A percentile compares a stretch with the other conserved stretches of the same genome.
Conservation (phyloP, 1,284 basidiomycete species). For the Lentinus polychrous region DNA sequence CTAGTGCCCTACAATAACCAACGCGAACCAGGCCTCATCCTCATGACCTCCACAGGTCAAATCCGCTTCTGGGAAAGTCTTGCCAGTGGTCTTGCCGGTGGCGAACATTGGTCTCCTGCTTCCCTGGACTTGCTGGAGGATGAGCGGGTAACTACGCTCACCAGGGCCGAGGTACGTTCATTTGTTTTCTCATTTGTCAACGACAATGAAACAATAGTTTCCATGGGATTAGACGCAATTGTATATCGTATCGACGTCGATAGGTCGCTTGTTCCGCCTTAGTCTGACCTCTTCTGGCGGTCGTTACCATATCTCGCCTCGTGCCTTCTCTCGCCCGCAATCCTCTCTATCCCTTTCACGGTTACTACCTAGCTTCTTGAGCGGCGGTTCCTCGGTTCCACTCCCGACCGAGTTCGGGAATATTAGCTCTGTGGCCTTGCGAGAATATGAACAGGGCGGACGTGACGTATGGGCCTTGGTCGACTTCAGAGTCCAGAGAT, state of each 20-base stretch:
- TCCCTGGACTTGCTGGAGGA: conserved; percentile 45
- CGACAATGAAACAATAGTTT: neutral
- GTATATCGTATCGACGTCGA: conserved; percentile 61
- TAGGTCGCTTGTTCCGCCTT: conserved; percentile 59
- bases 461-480: conserved; percentile 59
- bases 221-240: conserved; percentile 43
- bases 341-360: conserved; percentile 48
- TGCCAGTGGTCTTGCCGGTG: conserved; percentile 75
- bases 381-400: conserved; percentile 17
- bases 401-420: conserved; percentile 40
- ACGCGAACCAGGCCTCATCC: conserved; percentile 72
- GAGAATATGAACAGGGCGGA: conserved; percentile 30
- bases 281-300: conserved; percentile 59
- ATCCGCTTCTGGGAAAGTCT: conserved; percentile 78
- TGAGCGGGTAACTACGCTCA: conserved; percentile 58
- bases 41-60: conserved; percentile 56
- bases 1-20: conserved; percentile 63
- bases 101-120: conserved; percentile 53
- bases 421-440: conserved; percentile 52
- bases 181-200: neutral
- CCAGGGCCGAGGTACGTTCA: conserved; percentile 53
- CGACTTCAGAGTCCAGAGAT: conserved; percentile 60
- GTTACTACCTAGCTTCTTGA: conserved; percentile 53
- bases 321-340: conserved; percentile 51
- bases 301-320: conserved; percentile 51